These are phyloP conservation scores for Hypericum androsaemum DNA, from an alignment of 345 rosid genomes.

Conservation along the genomic window DNA sequence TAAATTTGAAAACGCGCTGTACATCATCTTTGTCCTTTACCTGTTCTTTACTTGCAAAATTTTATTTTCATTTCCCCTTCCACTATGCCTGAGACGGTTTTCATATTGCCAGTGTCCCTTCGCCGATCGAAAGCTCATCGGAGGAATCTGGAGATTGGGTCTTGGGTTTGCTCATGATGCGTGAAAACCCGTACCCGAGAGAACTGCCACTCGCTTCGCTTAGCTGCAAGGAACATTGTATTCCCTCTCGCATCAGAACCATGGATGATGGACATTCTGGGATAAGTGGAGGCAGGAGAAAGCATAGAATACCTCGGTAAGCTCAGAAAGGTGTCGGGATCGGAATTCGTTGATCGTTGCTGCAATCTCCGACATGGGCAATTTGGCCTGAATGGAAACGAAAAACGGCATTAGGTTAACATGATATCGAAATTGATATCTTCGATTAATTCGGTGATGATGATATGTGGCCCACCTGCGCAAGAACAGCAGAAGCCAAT, in stretches of 20 bases:
- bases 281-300: no score
- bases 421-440: background rate
- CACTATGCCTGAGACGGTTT: background rate
- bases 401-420: background rate
- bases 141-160: conserved; percentile 41
- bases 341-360: conserved; percentile 87
- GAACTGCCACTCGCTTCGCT: conserved; percentile 86
- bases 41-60: no score
- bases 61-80: no score
- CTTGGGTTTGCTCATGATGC: conserved; percentile 54
- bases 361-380: conserved; percentile 82
- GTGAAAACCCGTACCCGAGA: conserved; percentile 85
- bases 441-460: background rate
- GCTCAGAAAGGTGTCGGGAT: conserved; percentile 87
- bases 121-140: conserved; percentile 60
- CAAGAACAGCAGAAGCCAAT: conserved; percentile 98
- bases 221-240: conserved; percentile 38
- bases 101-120: conserved; percentile 74
- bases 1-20: no score
- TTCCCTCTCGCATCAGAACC: no score
- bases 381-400: conserved; percentile 49
- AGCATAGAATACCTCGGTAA: conserved; percentile 52
- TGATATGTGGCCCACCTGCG: conserved; percentile 47
- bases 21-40: no score
- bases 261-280: no score